Base-by-base conservation (phyloP, 2,329 filamentous ascomycete genomes). In the Sclerotinia minor region DNA sequence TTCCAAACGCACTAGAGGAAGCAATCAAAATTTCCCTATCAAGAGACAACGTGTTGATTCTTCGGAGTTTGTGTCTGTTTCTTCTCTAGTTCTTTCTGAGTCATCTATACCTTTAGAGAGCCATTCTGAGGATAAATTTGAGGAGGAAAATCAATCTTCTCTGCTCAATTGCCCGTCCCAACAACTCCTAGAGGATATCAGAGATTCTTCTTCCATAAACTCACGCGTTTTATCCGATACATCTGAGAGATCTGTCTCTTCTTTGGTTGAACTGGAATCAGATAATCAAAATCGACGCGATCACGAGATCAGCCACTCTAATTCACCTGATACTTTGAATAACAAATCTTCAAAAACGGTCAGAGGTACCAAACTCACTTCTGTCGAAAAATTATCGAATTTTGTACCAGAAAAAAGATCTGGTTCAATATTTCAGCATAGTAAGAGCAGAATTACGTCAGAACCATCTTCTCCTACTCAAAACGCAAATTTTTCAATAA, bases 31-130 rank as follows among this genome's bases (percentile, higher is more conserved):
- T 26, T 53, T 57, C 57, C 41, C 63, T 3, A 69, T 19, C n/a
- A 69, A 68, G 47, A 61, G 68, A 59, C 65, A 66, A 71, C 69
- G 68, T 29, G 29, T 70, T 60, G 69, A 72, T 57, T 58, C 69
- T 52, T n/a, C 47, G 29, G 45, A 64, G 35, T 50, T 67, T 17
- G 44, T 61, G 21, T 21, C 55, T n/a, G 17, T 52, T 67, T 38
- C 47, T 21, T 47, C 65, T 61, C 26, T 15, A 45, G 38, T n/a
- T 15, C 3, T 17, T 13, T 58, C 24, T 41, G 53, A 44, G n/a
- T 41, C 32, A 21, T 15, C 8, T 21, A 2, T 2, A 21, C 7
- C 53, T 26, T 3, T n/a, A 17, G 24, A 38, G 29, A 11, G 1
- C 32, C n/a, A 66, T 17, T 21, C 21, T 41, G 29, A n/a, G 19